A percentile compares a stretch with the other conserved stretches of the same genome.
Conservation (phyloP, 176 grass and related monocot genomes). For the Eragrostis curvula region DNA sequence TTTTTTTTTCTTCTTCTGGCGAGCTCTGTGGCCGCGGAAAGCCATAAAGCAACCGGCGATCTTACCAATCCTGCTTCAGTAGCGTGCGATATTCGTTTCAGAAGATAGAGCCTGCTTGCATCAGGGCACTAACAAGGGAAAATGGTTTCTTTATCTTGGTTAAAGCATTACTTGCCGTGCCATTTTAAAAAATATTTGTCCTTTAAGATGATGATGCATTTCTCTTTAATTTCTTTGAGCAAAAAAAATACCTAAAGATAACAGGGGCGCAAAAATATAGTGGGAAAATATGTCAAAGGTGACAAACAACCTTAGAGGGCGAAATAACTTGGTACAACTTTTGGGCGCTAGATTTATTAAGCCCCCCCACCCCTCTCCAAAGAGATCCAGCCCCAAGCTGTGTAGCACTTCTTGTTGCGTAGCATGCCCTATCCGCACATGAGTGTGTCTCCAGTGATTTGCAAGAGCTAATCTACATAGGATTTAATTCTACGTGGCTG, state of each 20-base stretch:
- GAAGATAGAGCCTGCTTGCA: background rate
- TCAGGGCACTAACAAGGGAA: background rate
- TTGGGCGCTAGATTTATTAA: too few relatives aligned
- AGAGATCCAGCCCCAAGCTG: too few relatives aligned
- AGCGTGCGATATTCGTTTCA: slow-evolving; percentile 4
- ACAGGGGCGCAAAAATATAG: too few relatives aligned
- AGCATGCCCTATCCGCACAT: too few relatives aligned
- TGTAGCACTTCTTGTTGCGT: too few relatives aligned
- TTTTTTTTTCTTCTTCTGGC: background rate
- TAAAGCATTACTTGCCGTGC: background rate
- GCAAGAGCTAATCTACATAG: too few relatives aligned
- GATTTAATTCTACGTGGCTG: too few relatives aligned
- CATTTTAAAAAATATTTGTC: background rate
- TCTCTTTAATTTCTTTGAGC: background rate
- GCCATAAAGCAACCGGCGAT: background rate
- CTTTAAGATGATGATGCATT: background rate
- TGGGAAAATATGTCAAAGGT: too few relatives aligned
- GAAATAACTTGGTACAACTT: too few relatives aligned
- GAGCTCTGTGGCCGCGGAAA: slow-evolving; percentile 21
- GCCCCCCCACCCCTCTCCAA: too few relatives aligned
- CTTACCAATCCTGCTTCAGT: background rate
- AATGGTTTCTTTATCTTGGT: background rate
- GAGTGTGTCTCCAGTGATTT: too few relatives aligned
- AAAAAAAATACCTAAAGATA: background rate
- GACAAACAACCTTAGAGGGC: too few relatives aligned